Conservation (phyloP, 2,329 filamentous ascomycete species). For the Keithomyces neogunnii region DNA sequence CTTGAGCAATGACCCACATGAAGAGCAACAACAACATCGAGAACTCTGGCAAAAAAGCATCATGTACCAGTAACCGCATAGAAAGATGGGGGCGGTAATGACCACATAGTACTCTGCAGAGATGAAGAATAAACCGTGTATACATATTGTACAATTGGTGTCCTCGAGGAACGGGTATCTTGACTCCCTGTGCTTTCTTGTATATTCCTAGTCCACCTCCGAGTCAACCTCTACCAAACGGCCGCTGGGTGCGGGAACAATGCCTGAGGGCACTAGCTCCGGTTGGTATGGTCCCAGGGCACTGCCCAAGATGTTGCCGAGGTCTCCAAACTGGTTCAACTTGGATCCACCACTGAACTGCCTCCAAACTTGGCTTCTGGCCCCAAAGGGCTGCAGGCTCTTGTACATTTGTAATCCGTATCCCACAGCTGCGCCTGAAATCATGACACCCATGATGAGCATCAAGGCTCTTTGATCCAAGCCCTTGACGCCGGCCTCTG, state of each 20-base stretch:
- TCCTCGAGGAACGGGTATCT: conserved; percentile 9
- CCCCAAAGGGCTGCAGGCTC: conserved; percentile 35
- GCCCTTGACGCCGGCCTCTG: conserved; percentile 22
- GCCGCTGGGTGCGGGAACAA: conserved; percentile 10
- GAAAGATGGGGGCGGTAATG: not conserved
- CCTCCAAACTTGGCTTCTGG: conserved; percentile 34
- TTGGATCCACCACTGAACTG: conserved; percentile 19
- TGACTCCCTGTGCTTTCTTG: not conserved
- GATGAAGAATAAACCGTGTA: not conserved
- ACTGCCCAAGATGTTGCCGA: conserved; percentile 35
- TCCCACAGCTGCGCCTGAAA: conserved; percentile 28
- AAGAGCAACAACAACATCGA: not conserved
- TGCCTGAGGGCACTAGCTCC: conserved; percentile 8
- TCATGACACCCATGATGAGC: conserved; percentile 23
- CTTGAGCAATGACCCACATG: not conserved
- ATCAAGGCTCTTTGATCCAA: conserved; percentile 24
- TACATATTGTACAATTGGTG: not conserved
- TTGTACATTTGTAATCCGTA: conserved; percentile 33
- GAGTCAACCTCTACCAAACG: conserved; percentile 26
- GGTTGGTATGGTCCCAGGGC: conserved; percentile 20
- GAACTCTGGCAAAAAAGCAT: not conserved
- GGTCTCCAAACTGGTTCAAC: conserved; percentile 36
- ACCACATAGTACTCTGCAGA: not conserved
- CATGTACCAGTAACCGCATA: not conserved
- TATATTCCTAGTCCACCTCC: conserved; percentile 22